phyloP scores from a whole-genome alignment of 2,329 filamentous ascomycete genomes.

The Calycina marina region DNA sequence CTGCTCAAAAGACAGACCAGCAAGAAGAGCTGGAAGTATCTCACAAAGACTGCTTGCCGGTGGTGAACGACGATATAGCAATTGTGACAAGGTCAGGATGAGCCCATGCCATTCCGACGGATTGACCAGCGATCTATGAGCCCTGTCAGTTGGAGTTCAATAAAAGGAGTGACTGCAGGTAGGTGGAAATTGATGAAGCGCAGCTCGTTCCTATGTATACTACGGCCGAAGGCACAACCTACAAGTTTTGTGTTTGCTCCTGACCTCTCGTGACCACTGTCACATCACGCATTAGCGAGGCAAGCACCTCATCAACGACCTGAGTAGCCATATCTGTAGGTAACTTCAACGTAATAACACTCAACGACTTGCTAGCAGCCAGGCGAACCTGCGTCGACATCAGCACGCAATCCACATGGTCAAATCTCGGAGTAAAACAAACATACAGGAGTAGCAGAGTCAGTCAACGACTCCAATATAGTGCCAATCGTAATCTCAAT shows the following conservation, averaged over 20 bases:
- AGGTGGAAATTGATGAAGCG: too few relatives aligned
- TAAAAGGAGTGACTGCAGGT: too few relatives aligned
- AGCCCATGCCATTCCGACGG: conserved; percentile 84
- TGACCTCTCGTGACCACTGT: conserved; percentile 19
- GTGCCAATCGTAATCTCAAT: conserved; percentile 73
- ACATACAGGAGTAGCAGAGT: conserved; percentile 75
- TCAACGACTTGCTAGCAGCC: conserved; percentile 83
- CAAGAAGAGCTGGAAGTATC: conserved; percentile 62
- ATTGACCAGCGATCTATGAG: conserved; percentile 61
- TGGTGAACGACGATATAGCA: conserved; percentile 73
- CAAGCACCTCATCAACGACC: conserved; percentile 75
- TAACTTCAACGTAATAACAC: conserved; percentile 69
- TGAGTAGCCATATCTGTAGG: conserved; percentile 69
- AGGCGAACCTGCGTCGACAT: conserved; percentile 86
- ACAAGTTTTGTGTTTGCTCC: neutral
- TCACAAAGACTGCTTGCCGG: conserved; percentile 54
- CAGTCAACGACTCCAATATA: conserved; percentile 62
- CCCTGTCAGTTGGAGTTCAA: too few relatives aligned
- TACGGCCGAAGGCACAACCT: too few relatives aligned
- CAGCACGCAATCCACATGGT: conserved; percentile 56
- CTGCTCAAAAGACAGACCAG: conserved; percentile 80
- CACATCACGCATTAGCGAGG: conserved; percentile 46
- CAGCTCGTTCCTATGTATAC: too few relatives aligned
- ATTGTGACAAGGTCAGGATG: conserved; percentile 72
- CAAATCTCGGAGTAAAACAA: neutral